Conservation (phyloP, 306 rosid species). For the Sophora flavescens region DNA sequence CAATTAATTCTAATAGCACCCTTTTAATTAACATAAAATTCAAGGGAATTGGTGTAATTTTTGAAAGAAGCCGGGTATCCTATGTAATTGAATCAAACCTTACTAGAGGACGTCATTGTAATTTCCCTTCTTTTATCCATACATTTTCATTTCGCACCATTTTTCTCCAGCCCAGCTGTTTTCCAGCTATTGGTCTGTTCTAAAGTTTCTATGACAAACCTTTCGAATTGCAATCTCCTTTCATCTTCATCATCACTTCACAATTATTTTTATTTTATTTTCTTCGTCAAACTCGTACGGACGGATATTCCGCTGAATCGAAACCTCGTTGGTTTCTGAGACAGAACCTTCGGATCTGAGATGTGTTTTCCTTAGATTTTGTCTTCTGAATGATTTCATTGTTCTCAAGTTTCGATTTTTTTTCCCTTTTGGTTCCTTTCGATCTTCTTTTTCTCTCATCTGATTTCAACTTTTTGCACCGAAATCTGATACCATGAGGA, state of each 20-base stretch:
- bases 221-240: too few relatives aligned
- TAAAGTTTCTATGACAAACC: background rate
- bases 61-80: too few relatives aligned
- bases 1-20: too few relatives aligned
- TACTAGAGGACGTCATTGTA: too few relatives aligned
- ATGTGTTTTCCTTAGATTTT: constrained; percentile 54
- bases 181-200: background rate
- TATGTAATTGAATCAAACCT: too few relatives aligned
- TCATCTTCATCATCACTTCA: background rate
- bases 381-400: constrained; percentile 35
- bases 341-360: constrained; percentile 69
- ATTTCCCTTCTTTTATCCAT: background rate
- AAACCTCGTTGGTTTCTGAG: constrained; percentile 35
- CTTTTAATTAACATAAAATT: too few relatives aligned
- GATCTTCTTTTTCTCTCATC: constrained; percentile 20
- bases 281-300: constrained; percentile 48
- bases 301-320: constrained; percentile 42
- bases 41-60: too few relatives aligned
- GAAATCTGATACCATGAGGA: constrained; percentile 80
- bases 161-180: background rate
- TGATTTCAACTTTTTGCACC: constrained; percentile 29
- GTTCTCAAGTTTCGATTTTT: constrained; percentile 41
- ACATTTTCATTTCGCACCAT: background rate
- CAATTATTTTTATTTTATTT: background rate
- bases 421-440: background rate